Base-by-base conservation (phyloP, 306 rosid genomes). In the Ceratonia siliqua region DNA sequence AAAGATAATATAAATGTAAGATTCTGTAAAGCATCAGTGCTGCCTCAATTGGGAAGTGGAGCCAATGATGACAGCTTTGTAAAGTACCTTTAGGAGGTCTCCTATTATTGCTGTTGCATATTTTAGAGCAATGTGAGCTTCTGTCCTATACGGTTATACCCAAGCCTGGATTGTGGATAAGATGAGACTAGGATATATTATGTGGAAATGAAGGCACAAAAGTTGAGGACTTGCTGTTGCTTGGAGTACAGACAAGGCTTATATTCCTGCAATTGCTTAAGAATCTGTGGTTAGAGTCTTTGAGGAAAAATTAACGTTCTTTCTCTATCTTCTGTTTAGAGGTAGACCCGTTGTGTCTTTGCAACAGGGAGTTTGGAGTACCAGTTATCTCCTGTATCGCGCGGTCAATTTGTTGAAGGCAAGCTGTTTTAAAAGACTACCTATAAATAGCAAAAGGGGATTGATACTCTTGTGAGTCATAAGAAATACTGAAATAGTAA, bases 11-110 rank as follows among this genome's bases (percentile, higher is more conserved):
- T 74, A 55, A 45, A 55, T 56, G 73, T 76, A 59, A 59, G 65
- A 38, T 76, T 76, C 35, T 76, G 79, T 79, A 62, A 61, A 76
- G 70, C 55, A 54, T 62, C 62, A 15, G 43, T 45, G 78, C 9
- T 50, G 32, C 56, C 33, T 21, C 38, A 39, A 46, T 68, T 5
- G 62, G 74, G 46, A 68, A 48, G 62, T 68, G 46, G 3, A 68
- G 15, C 32, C 49, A 49, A n/a, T n/a, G 20, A 21, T 62, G 76
- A 54, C 67, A 49, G 30, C 61, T 32, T 62, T 46, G 73, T 38
- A n/a, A 46, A 41, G 38, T 17, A 4, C 46, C 48, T 17, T 64
- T 50, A 30, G n/a, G n/a, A 21, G 6, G 66, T 68, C 54, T 38
- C 38, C 10, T 2, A 9, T 36, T 24, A 52, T 25, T 35, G 5